phyloP scores from a whole-genome alignment of 345 rosid genomes.

The Syzygium oleosum region DNA sequence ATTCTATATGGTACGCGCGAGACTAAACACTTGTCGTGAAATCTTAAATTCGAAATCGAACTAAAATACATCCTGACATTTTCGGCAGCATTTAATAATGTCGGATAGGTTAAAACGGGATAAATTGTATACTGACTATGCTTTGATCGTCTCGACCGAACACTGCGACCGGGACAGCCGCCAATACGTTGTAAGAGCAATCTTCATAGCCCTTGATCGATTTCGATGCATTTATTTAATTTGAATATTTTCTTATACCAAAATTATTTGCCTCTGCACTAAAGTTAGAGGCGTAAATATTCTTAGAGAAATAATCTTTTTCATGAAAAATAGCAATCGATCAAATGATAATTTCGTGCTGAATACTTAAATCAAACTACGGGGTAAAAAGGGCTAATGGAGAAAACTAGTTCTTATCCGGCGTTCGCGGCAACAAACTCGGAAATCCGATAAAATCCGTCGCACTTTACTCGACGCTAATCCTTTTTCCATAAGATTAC shows the following conservation, averaged over 20 bases:
- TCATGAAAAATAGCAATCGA: neutral
- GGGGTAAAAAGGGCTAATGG: neutral
- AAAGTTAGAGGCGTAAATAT: neutral
- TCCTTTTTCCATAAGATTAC: neutral
- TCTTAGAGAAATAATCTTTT: neutral
- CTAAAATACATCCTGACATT: too few species aligned
- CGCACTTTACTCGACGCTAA: too few species aligned
- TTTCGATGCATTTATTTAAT: neutral
- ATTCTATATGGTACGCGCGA: too few species aligned
- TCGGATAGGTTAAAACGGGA: too few species aligned
- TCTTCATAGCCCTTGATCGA: neutral
- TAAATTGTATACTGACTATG: too few species aligned
- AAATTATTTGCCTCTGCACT: neutral
- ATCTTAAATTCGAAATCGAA: too few species aligned
- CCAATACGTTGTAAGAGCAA: neutral
- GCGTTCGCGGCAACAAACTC: neutral
- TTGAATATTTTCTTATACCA: neutral
- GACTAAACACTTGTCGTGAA: too few species aligned
- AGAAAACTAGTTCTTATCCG: neutral
- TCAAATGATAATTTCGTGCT: neutral
- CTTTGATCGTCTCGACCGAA: neutral
- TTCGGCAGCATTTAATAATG: too few species aligned
- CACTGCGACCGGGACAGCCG: rapidly evolving
- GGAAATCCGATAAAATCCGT: too few species aligned
- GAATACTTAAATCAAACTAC: neutral